phyloP scores from a whole-genome alignment of 768 basidiomycete species.

The Cyclocybe cylindracea region DNA sequence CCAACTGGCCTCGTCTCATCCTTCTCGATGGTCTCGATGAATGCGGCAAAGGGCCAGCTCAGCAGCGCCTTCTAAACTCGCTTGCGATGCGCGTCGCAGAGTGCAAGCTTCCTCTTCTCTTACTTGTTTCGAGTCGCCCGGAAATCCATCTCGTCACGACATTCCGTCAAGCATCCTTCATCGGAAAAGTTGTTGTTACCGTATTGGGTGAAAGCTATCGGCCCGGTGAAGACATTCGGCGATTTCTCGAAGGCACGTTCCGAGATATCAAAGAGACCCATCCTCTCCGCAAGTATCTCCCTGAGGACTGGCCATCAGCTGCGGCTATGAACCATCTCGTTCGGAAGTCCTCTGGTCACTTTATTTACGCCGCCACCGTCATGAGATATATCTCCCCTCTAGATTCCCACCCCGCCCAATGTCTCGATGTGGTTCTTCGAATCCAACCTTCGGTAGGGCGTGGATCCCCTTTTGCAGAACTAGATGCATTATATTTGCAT shows the following conservation, averaged over 20 bases:
- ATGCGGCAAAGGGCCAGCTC: neutral
- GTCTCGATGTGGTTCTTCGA: no score
- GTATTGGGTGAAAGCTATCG: conserved; percentile 2
- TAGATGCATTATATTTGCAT: no score
- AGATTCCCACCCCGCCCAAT: no score
- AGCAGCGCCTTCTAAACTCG: no score
- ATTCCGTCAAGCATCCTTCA: neutral
- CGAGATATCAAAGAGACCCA: conserved; percentile 3
- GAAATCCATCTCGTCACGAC: conserved; percentile 2
- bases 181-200: neutral
- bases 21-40: conserved; percentile 10
- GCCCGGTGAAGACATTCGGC: conserved; percentile 4
- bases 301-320: neutral
- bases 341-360: conserved; percentile 12
- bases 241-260: conserved; percentile 2
- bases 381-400: no score
- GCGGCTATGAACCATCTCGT: neutral
- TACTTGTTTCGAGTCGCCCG: conserved; percentile 11
- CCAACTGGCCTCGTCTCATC: neutral
- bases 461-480: no score
- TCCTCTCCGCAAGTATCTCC: neutral
- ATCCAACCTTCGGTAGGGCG: no score
- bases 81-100: no score
- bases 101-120: conserved; percentile 1
- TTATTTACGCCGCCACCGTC: conserved; percentile 12